Evolutionary conservation across 2,329 filamentous ascomycete genomes (phyloP).

Genomic region (Davidsoniella virescens): DNA sequence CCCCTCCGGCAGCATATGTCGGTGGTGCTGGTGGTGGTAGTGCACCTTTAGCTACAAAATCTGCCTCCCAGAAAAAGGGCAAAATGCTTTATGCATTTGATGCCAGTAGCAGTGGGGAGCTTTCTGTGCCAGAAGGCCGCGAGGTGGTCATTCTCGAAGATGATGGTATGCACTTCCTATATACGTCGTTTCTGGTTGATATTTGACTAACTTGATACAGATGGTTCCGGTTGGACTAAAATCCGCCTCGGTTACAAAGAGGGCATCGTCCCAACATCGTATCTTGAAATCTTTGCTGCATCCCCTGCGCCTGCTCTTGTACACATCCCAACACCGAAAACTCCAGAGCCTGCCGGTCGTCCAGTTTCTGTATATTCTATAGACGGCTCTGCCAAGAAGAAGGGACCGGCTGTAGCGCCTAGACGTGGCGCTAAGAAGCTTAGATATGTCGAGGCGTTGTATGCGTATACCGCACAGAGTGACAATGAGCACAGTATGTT

Average conservation of each 20-base stretch:
- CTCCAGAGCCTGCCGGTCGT: constrained; percentile 37
- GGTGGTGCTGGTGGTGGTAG: constrained; percentile 42
- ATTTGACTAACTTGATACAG: constrained; percentile 28
- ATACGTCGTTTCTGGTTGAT: background rate
- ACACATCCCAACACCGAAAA: constrained; percentile 27
- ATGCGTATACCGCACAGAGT: constrained; percentile 75
- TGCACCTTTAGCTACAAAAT: constrained; percentile 27
- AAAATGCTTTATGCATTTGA: constrained; percentile 87
- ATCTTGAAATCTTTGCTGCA: constrained; percentile 50
- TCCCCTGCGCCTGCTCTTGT: constrained; percentile 18
- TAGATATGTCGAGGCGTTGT: constrained; percentile 82
- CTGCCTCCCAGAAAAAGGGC: constrained; percentile 41
- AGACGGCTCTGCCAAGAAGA: constrained; percentile 48
- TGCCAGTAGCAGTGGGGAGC: constrained; percentile 62
- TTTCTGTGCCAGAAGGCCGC: constrained; percentile 62
- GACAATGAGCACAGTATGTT: constrained; percentile 79
- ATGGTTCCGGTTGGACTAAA: constrained; percentile 83
- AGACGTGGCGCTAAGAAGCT: constrained; percentile 84
- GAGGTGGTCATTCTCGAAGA: constrained; percentile 67
- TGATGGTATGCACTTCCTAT: constrained; percentile 54
- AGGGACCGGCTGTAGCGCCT: constrained; percentile 82
- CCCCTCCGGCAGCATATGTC: constrained; percentile 69
- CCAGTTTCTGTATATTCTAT: constrained; percentile 61
- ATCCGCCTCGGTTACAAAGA: constrained; percentile 59
- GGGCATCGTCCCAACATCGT: constrained; percentile 75